Evolutionary conservation across 768 basidiomycete genomes (phyloP), one percentile per base, ranked within the genome.

Genomic region (Pulveroboletus frians): DNA sequence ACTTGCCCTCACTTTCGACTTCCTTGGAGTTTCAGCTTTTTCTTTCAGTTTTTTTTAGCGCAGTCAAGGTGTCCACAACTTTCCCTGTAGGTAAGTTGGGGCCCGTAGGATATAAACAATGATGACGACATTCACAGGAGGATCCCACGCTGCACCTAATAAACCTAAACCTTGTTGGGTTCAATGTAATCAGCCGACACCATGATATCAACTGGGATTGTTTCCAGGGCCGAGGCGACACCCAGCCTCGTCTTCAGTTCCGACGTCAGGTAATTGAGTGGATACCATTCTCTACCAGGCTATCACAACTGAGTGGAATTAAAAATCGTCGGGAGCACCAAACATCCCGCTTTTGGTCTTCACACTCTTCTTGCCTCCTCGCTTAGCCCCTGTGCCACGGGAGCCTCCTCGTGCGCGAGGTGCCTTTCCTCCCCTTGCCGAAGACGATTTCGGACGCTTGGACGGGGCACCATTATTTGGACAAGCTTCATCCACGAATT

Each of bases 301-400:
- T 13, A 2, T 27, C 13, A 9, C 13, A 9, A 18, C 9, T 18
- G 29, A 7, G 32, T 30, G 26, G 13, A 32, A 15, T 63, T 32
- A 67, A 30, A 64, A 41, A 35, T 58, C 66, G 32, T 69, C 66
- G 7, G 66, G 66, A 38, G 62, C 64, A 18, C 66, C 68, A 46
- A 68, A 68, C 15, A 47, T 62, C n/a, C 68, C 68, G 30, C 60
- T 42, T 39, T 69, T 68, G 15, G 68, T 69, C 46, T 61, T 69
- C n/a, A 45, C 32, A 15, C 51, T 68, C 36, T 56, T 64, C 51
- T 66, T 69, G 13, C 45, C 17, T 17, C 58, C 64, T 43, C 60
- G 53, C 26, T 61, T 69, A 9, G 48, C 50, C 10, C 60, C 60
- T 2, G 55, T 52, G 39, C 47, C 40, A 5, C 64, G 60, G 20